Conservation (phyloP, 768 basidiomycete species). For the Rhodocollybia butyracea region DNA sequence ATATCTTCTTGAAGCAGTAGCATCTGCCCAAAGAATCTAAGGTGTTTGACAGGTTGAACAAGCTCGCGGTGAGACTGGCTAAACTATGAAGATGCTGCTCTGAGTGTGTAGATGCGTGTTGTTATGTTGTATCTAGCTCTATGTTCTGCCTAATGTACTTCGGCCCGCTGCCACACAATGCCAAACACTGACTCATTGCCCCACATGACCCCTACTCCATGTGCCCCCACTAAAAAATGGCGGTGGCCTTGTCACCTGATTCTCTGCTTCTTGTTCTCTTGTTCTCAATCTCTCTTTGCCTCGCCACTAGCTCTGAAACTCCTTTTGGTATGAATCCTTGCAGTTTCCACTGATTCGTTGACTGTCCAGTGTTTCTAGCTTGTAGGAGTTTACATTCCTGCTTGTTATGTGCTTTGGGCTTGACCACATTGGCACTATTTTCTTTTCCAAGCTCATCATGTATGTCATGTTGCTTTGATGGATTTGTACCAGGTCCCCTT, state of each 20-base stretch:
- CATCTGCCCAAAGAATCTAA: conserved; percentile 3
- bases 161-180: too few relatives aligned
- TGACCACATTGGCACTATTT: conserved; percentile 30
- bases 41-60: background rate
- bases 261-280: background rate
- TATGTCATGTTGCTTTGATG: conserved; percentile 20
- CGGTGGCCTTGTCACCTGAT: background rate
- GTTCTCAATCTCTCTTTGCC: conserved; percentile 11
- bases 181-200: too few relatives aligned
- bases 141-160: too few relatives aligned
- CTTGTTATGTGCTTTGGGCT: conserved; percentile 15
- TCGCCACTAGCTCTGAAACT: conserved; percentile 16
- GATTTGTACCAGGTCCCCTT: conserved; percentile 30
- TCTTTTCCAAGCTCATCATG: conserved; percentile 23
- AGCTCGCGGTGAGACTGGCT: too few relatives aligned
- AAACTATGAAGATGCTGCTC: too few relatives aligned
- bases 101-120: too few relatives aligned
- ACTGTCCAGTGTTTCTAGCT: conserved; percentile 17
- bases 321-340: conserved; percentile 16
- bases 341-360: conserved; percentile 13
- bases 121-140: too few relatives aligned
- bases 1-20: conserved; percentile 20
- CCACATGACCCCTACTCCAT: conserved; percentile 5
- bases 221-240: conserved; percentile 5
- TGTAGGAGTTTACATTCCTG: conserved; percentile 20